A percentile compares a stretch with the other conserved stretches of the same genome.
phyloP scores from a whole-genome alignment of 2,329 filamentous ascomycete genomes.

The Epichloe hybrida region DNA sequence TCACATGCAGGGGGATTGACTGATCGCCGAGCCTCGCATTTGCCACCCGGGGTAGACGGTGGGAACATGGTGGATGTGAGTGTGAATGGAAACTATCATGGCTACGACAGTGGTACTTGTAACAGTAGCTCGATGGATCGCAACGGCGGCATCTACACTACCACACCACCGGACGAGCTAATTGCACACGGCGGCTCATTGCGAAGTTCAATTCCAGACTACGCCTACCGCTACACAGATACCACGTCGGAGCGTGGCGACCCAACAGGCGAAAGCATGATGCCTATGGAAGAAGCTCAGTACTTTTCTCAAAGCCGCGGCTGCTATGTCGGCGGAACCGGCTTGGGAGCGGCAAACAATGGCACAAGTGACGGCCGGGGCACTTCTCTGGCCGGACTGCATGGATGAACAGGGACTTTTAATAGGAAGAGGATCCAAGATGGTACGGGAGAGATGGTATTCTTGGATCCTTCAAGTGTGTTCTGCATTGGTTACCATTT shows the following conservation, averaged over 20 bases:
- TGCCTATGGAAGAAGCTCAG: constrained; percentile 1
- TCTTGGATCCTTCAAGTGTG: constrained; percentile 1
- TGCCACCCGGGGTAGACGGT: background rate
- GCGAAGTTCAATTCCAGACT: constrained; percentile 10
- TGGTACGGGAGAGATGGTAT: background rate
- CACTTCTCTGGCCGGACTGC: background rate
- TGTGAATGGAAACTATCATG: background rate
- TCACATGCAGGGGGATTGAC: background rate
- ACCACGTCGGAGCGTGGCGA: constrained; percentile 4
- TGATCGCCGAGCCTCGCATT: background rate
- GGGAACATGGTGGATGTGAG: background rate
- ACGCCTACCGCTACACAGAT: constrained; percentile 20
- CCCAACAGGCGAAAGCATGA: background rate
- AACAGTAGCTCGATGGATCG: background rate
- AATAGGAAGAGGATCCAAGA: background rate
- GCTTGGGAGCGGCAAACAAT: background rate
- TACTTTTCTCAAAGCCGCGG: constrained; percentile 1
- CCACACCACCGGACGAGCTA: constrained; percentile 4
- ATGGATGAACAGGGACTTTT: background rate
- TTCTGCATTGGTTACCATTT: constrained; percentile 2
- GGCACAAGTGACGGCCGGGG: background rate
- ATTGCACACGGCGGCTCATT: constrained; percentile 8
- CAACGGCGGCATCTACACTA: constrained; percentile 8
- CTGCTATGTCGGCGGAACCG: background rate
- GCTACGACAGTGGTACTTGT: background rate